These are phyloP conservation scores for Stentor coeruleus DNA, from an alignment of 73 alveolate species.

Conservation along the genomic window DNA sequence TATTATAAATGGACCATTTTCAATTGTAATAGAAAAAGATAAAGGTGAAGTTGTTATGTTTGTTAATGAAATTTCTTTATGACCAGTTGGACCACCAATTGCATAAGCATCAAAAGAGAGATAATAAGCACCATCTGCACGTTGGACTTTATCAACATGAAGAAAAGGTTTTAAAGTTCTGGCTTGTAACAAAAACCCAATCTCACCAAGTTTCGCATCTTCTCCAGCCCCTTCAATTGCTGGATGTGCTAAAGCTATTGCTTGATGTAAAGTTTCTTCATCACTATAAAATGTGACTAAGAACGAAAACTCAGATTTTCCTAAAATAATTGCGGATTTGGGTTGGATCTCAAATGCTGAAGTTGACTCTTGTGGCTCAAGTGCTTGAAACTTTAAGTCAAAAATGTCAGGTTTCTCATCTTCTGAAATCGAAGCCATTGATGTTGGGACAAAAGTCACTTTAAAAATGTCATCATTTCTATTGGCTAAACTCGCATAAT, in stretches of 20 bases:
- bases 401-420: slow-evolving; percentile 48
- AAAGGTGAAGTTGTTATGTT: slow-evolving; percentile 58
- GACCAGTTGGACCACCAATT: slow-evolving; percentile 46
- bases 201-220: slow-evolving; percentile 44
- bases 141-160: slow-evolving; percentile 48
- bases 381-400: slow-evolving; percentile 50
- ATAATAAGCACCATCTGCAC: slow-evolving; percentile 56
- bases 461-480: slow-evolving; percentile 34
- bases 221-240: slow-evolving; percentile 50
- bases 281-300: slow-evolving; percentile 41
- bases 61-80: slow-evolving; percentile 34
- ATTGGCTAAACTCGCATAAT: slow-evolving; percentile 30
- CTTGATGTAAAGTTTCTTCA: slow-evolving; percentile 46
- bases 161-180: slow-evolving; percentile 54
- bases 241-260: slow-evolving; percentile 63
- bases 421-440: background rate
- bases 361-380: slow-evolving; percentile 53
- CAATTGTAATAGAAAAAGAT: slow-evolving; percentile 31
- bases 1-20: slow-evolving; percentile 57
- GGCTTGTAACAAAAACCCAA: slow-evolving; percentile 49
- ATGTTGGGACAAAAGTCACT: background rate
- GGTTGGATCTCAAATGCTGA: slow-evolving; percentile 57
- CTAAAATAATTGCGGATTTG: slow-evolving; percentile 30
- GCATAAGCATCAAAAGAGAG: slow-evolving; percentile 52
- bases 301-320: slow-evolving; percentile 39